These are phyloP conservation scores for Wickerhamiella kurtzmanii DNA, from an alignment of 805 yeast species.

Conservation along the genomic window DNA sequence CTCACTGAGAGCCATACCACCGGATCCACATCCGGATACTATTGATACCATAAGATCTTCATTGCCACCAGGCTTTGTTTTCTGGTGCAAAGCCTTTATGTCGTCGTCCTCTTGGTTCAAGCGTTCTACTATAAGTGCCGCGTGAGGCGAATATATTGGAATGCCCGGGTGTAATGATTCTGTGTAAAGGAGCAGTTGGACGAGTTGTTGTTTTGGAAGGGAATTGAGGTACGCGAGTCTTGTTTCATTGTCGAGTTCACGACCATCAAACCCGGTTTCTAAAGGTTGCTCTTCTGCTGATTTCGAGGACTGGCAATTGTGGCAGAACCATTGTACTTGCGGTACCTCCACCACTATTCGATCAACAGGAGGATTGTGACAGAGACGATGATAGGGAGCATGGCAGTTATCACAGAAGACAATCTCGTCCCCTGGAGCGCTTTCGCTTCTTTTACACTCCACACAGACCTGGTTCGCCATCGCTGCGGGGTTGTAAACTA, in stretches of 20 bases:
- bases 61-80: slow-evolving; percentile 20
- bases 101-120: slow-evolving; percentile 23
- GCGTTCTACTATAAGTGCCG: slow-evolving; percentile 24
- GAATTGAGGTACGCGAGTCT: slow-evolving; percentile 28
- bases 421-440: slow-evolving; percentile 25
- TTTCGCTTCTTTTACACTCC: slow-evolving; percentile 28
- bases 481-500: neutral
- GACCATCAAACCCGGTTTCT: slow-evolving; percentile 28
- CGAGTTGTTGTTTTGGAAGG: slow-evolving; percentile 28
- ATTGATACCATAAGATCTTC: slow-evolving; percentile 26
- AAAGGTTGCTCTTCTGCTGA: slow-evolving; percentile 22
- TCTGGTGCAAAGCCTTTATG: slow-evolving; percentile 12
- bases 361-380: slow-evolving; percentile 30
- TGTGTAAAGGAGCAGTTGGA: slow-evolving; percentile 28
- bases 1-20: slow-evolving; percentile 16
- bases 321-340: slow-evolving; percentile 31
- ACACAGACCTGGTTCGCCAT: slow-evolving; percentile 24
- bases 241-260: slow-evolving; percentile 24
- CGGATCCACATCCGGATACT: slow-evolving; percentile 18
- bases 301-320: slow-evolving; percentile 27
- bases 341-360: slow-evolving; percentile 28
- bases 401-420: slow-evolving; percentile 31
- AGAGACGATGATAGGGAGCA: slow-evolving; percentile 29
- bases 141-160: slow-evolving; percentile 29
- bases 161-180: slow-evolving; percentile 27